Evolutionary conservation across 805 yeast genomes (phyloP).

Genomic region (Priceomyces castillae): DNA sequence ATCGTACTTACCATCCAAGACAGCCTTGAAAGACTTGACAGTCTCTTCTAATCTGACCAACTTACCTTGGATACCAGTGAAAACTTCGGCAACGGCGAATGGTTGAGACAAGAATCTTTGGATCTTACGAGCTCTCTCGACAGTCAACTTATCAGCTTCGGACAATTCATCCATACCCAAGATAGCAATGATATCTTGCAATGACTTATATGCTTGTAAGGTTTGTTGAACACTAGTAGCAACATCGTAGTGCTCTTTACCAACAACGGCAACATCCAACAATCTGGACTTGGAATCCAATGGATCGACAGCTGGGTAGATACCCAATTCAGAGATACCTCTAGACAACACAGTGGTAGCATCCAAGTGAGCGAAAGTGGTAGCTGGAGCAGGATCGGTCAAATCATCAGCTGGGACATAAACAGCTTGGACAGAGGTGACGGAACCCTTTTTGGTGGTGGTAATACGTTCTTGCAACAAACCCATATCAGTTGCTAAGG

Average conservation of each 20-base stretch:
- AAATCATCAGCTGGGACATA: slow-evolving; percentile 99
- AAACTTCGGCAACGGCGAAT: slow-evolving; percentile 98
- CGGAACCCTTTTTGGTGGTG: slow-evolving; percentile 99
- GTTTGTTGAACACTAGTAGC: slow-evolving; percentile 97
- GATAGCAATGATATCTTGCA: slow-evolving; percentile 99
- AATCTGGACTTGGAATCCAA: slow-evolving; percentile 99
- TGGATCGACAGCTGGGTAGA: slow-evolving; percentile 99
- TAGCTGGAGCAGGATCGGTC: slow-evolving; percentile 99
- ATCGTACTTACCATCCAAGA: slow-evolving; percentile 98
- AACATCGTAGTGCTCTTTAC: slow-evolving; percentile 97
- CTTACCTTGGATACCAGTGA: slow-evolving; percentile 99
- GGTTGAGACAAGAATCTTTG: slow-evolving; percentile 99
- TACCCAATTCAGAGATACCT: slow-evolving; percentile 99
- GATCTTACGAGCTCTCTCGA: slow-evolving; percentile 99
- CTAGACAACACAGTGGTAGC: slow-evolving; percentile 99
- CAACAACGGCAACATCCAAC: slow-evolving; percentile 94
- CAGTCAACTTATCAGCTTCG: slow-evolving; percentile 97
- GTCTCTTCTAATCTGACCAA: slow-evolving; percentile 97
- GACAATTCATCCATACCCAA: slow-evolving; percentile 99
- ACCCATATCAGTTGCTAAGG: slow-evolving; percentile 99
- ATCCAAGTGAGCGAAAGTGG: slow-evolving; percentile 99
- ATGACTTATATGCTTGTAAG: slow-evolving; percentile 98
- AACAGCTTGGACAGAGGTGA: slow-evolving; percentile 99
- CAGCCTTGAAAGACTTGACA: slow-evolving; percentile 90
- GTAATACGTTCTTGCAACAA: slow-evolving; percentile 99